Evolutionary conservation across 306 rosid species (phyloP).

Genomic region (Glycine soja): DNA sequence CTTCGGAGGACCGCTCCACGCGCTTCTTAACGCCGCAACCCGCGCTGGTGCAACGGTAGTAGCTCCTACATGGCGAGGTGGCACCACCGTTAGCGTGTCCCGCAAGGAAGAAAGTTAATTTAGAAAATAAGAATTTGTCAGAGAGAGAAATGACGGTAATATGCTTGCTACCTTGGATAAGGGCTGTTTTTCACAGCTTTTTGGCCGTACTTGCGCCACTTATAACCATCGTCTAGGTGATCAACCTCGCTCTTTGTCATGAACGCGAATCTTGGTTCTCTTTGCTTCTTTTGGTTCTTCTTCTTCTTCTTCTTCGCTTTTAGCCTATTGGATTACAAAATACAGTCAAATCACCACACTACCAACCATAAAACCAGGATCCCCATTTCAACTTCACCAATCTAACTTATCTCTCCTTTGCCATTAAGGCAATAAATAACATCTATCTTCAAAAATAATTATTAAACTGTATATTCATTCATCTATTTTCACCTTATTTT

Average conservation of each 20-base stretch:
- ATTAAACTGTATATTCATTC: neutral
- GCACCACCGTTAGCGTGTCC: constrained; percentile 23
- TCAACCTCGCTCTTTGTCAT: constrained; percentile 78
- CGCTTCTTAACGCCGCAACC: constrained; percentile 77
- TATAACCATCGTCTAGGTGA: constrained; percentile 79
- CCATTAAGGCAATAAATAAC: constrained; percentile 6
- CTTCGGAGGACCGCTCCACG: constrained; percentile 72
- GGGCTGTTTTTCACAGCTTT: constrained; percentile 84
- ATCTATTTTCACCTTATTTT: neutral
- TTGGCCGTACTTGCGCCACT: constrained; percentile 88
- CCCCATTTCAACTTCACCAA: constrained; percentile 3
- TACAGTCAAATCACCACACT: too few species aligned
- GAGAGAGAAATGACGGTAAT: neutral
- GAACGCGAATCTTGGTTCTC: constrained; percentile 68
- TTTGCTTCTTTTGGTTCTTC: constrained; percentile 67
- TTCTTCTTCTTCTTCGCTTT: constrained; percentile 64
- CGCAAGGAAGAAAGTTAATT: constrained; percentile 29
- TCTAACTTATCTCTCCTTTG: neutral
- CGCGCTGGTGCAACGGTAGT: constrained; percentile 70
- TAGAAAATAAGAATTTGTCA: neutral
- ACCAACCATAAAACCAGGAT: neutral
- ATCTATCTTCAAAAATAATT: neutral
- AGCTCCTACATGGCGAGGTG: constrained; percentile 56
- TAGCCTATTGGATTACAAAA: neutral
- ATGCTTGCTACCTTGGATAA: constrained; percentile 61